Conservation (phyloP, 768 basidiomycete genomes). For the Boletus pseudo-olivaceus region DNA sequence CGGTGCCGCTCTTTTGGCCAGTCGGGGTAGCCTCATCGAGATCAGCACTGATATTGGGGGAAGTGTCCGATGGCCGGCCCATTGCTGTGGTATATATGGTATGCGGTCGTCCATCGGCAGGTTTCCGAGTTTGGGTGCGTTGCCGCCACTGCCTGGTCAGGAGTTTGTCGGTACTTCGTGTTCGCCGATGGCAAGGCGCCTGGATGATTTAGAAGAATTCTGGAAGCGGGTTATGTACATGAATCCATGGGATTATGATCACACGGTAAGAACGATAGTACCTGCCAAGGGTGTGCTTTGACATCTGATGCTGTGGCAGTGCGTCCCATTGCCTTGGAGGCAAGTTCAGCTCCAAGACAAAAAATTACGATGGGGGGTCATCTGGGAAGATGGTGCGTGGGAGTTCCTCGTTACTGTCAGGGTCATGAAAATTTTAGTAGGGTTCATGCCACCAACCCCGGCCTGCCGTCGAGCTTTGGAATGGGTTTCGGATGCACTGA, state of each 20-base stretch:
- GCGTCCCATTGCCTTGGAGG: constrained; percentile 42
- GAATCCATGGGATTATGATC: constrained; percentile 43
- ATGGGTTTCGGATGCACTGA: constrained; percentile 32
- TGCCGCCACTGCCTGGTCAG: constrained; percentile 34
- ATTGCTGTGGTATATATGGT: constrained; percentile 45
- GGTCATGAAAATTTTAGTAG: constrained; percentile 15
- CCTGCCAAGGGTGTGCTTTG: background rate
- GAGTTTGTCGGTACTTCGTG: constrained; percentile 36
- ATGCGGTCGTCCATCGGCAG: constrained; percentile 39
- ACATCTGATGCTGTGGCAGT: constrained; percentile 25
- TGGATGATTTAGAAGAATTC: constrained; percentile 41
- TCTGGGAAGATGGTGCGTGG: constrained; percentile 41
- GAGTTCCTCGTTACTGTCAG: background rate
- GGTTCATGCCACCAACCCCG: constrained; percentile 37
- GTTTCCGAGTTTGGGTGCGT: constrained; percentile 34
- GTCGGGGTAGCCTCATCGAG: constrained; percentile 42
- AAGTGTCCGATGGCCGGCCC: constrained; percentile 46
- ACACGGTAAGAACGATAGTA: constrained; percentile 29
- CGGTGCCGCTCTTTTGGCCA: constrained; percentile 46
- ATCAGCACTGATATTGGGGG: constrained; percentile 51
- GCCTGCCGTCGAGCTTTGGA: constrained; percentile 39
- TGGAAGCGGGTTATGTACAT: constrained; percentile 42
- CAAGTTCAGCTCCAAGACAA: constrained; percentile 29
- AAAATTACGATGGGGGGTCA: constrained; percentile 39
- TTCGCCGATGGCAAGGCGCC: constrained; percentile 40